A percentile compares a stretch with the other conserved stretches of the same genome.
Conservation (phyloP, 441 rosid genomes). For the Mallotus repandus region DNA sequence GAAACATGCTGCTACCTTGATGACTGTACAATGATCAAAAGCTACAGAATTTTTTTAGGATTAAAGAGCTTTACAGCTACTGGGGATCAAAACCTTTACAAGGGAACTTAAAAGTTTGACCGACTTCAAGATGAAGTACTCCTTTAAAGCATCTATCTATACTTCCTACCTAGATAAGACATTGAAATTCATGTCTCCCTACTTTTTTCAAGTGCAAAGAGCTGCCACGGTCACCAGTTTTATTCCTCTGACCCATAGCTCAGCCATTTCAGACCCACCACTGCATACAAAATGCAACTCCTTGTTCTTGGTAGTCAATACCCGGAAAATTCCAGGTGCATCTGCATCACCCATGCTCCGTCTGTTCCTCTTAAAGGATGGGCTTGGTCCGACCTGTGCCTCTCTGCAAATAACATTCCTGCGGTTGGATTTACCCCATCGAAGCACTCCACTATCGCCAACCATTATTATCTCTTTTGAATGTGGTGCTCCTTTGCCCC, state of each 20-base stretch:
- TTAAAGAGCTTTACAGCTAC: conserved; percentile 32
- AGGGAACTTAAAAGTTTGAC: neutral
- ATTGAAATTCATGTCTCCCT: neutral
- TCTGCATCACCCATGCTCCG: conserved; percentile 39
- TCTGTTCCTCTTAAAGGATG: conserved; percentile 48
- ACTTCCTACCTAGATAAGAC: neutral
- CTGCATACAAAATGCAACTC: conserved; percentile 79
- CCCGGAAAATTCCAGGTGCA: conserved; percentile 63
- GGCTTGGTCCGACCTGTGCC: conserved; percentile 63
- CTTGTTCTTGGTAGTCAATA: conserved; percentile 62
- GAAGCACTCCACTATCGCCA: conserved; percentile 50
- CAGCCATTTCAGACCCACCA: conserved; percentile 79
- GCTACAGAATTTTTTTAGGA: conserved; percentile 2
- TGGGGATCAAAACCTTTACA: conserved; percentile 36
- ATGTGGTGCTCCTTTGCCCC: conserved; percentile 78
- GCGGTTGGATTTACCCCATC: conserved; percentile 77
- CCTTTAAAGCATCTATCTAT: conserved; percentile 33
- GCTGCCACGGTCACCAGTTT: conserved; percentile 62
- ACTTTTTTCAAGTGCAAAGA: conserved; percentile 28
- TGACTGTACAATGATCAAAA: neutral
- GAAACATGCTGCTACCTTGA: neutral
- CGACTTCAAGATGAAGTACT: conserved; percentile 44
- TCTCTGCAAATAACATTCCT: conserved; percentile 68
- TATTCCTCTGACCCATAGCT: conserved; percentile 93
- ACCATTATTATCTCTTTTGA: conserved; percentile 57